A percentile compares a stretch with the other conserved stretches of the same genome.
These are phyloP conservation scores for Martensiomyces pterosporus DNA, from an alignment of 192 early-diverging fungal species.

Conservation along the genomic window DNA sequence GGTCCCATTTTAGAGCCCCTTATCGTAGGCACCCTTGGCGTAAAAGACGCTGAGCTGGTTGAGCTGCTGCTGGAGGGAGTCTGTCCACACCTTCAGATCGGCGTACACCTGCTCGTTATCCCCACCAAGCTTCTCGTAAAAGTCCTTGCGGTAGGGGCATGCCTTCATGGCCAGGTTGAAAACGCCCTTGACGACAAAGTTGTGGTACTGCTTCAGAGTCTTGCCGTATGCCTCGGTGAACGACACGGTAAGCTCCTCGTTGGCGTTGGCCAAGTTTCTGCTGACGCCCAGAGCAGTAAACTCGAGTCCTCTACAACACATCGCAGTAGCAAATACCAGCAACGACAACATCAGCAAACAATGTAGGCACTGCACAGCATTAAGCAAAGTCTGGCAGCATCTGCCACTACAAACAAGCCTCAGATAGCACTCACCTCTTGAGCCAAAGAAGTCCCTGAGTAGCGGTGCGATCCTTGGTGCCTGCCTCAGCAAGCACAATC, in stretches of 20 bases:
- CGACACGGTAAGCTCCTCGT: constrained; percentile 64
- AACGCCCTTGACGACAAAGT: constrained; percentile 61
- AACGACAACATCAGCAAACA: background rate
- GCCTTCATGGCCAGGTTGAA: constrained; percentile 81
- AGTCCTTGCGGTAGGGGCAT: constrained; percentile 84
- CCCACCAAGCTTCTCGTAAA: constrained; percentile 80
- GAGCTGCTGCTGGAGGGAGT: constrained; percentile 70
- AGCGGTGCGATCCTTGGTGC: constrained; percentile 78
- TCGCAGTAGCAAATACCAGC: background rate
- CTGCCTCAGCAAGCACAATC: constrained; percentile 67
- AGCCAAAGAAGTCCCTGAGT: constrained; percentile 94
- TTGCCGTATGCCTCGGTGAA: constrained; percentile 69
- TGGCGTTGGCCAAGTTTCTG: constrained; percentile 52
- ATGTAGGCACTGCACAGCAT: too few species aligned
- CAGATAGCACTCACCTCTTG: constrained; percentile 57
- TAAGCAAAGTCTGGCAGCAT: background rate
- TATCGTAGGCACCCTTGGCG: constrained; percentile 40
- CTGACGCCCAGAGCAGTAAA: constrained; percentile 69
- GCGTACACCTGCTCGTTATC: constrained; percentile 55
- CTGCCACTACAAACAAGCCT: too few species aligned
- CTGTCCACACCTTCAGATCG: constrained; percentile 67
- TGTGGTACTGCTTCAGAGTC: constrained; percentile 69
- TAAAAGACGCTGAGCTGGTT: constrained; percentile 61
- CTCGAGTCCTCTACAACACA: constrained; percentile 61
- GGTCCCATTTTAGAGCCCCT: constrained; percentile 47